Evolutionary conservation across 2,329 filamentous ascomycete genomes (phyloP), one percentile per base, ranked within the genome.

Genomic region (Hypoxylon sp.): DNA sequence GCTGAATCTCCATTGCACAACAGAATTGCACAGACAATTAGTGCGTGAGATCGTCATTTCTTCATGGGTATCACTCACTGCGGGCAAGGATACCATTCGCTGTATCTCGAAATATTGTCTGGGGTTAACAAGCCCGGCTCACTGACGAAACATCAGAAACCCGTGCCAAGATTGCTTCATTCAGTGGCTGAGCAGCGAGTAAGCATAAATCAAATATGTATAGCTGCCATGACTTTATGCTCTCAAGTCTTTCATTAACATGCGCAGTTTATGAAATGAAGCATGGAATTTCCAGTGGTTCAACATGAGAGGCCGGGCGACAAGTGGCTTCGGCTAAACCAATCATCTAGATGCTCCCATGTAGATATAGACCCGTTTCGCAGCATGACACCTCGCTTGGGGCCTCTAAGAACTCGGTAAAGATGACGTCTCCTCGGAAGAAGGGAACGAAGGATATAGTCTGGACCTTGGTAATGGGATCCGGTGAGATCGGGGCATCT

Each of bases 11-110:
- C 27, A 44, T 58, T 10, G 22, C 40, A n/a, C 11, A 6, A 35
- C 27, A 42, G 59, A 56, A 50, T 61, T 40, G 59, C 69, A 71
- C 65, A 53, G 69, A 71, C 66, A 27, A n/a, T 61, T 46, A 3
- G 44, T 51, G 56, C 44, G 60, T 64, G 59, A 48, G 62, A 69
- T 69, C 66, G 65, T 61, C 69, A 58, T 66, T 22, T 30, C 61
- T 53, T 66, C 61, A 62, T 63, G 68, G 55, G 44, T 57, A 54
- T 61, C 55, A 61, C 62, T 55, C 46, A 31, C 35, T 37, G 50
- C 40, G 27, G 61, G 20, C 68, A 66, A 65, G 61, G 62, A n/a
- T 64, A 11, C 50, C 44, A 67, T 62, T 56, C 56, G 46, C 44
- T 51, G 20, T 22, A 65, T 46, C 54, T 53, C 25, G 33, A n/a